Evolutionary conservation across 2,329 filamentous ascomycete genomes (phyloP).

Genomic region (Bipolaris sorokiniana): DNA sequence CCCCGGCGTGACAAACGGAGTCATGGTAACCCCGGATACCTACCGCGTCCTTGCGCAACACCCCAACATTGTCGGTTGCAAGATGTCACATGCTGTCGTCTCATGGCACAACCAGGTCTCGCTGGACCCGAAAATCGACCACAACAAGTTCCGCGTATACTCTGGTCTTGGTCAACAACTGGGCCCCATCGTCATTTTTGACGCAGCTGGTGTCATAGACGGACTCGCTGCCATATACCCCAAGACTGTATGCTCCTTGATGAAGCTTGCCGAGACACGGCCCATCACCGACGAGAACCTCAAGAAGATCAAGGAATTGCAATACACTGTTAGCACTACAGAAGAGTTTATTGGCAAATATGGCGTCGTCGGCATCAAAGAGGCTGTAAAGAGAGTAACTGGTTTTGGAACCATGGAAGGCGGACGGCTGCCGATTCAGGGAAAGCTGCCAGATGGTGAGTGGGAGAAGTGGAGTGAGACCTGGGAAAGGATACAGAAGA

Average conservation of each 20-base stretch:
- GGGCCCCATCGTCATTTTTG: constrained; percentile 66
- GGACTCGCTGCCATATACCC: constrained; percentile 70
- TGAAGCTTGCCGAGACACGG: constrained; percentile 55
- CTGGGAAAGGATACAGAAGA: constrained; percentile 42
- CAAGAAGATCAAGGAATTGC: constrained; percentile 60
- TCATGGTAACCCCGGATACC: constrained; percentile 64
- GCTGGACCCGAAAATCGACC: constrained; percentile 64
- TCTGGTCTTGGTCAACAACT: constrained; percentile 71
- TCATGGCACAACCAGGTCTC: constrained; percentile 69
- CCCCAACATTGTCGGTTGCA: constrained; percentile 72
- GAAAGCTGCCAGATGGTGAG: constrained; percentile 65
- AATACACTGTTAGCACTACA: constrained; percentile 66
- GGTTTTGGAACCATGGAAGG: constrained; percentile 66
- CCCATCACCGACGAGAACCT: constrained; percentile 46
- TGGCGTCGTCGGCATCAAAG: constrained; percentile 70
- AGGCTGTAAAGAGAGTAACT: constrained; percentile 65
- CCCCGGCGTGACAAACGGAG: constrained; percentile 70
- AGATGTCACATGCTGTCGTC: constrained; percentile 71
- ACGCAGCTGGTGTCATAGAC: constrained; percentile 70
- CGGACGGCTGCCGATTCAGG: constrained; percentile 63
- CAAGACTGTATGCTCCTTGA: constrained; percentile 64
- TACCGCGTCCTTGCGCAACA: constrained; percentile 66
- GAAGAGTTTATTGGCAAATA: constrained; percentile 67
- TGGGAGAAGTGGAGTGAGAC: constrained; percentile 56
- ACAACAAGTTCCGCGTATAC: constrained; percentile 65